phyloP scores from a whole-genome alignment of 2,329 filamentous ascomycete species.

The Pseudogymnoascus sp. region DNA sequence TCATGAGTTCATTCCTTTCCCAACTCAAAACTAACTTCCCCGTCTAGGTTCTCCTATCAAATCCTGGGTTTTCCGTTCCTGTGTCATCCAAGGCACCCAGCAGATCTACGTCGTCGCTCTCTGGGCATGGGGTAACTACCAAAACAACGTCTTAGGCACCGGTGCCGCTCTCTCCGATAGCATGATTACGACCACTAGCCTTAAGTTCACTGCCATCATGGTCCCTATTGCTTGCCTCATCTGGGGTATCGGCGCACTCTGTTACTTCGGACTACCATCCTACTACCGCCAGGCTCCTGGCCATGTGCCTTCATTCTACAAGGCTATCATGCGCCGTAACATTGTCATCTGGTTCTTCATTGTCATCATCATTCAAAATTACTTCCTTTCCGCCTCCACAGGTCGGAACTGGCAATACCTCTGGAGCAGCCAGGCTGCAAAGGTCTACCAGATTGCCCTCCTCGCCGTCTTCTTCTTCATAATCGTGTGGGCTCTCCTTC shows the following conservation, averaged over 20 bases:
- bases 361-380: conserved; percentile 58
- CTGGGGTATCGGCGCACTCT: conserved; percentile 47
- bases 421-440: conserved; percentile 33
- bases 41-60: conserved; percentile 44
- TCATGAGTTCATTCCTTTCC: background rate
- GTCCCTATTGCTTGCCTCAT: conserved; percentile 51
- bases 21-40: background rate
- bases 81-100: conserved; percentile 59
- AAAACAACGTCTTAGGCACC: conserved; percentile 32
- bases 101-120: conserved; percentile 58
- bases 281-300: conserved; percentile 61
- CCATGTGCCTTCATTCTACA: conserved; percentile 59
- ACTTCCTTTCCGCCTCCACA: conserved; percentile 59
- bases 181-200: conserved; percentile 17
- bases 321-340: conserved; percentile 52
- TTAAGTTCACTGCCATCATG: conserved; percentile 38
- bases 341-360: conserved; percentile 62
- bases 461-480: conserved; percentile 50
- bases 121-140: conserved; percentile 59
- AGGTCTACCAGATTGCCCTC: conserved; percentile 48
- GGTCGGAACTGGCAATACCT: conserved; percentile 57
- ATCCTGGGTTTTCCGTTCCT: conserved; percentile 61
- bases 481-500: conserved; percentile 47
- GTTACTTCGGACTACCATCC: conserved; percentile 56
- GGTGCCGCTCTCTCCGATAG: conserved; percentile 33